These are phyloP conservation scores for Coemansia sp. DNA, from an alignment of 192 early-diverging fungal species.

Conservation along the genomic window DNA sequence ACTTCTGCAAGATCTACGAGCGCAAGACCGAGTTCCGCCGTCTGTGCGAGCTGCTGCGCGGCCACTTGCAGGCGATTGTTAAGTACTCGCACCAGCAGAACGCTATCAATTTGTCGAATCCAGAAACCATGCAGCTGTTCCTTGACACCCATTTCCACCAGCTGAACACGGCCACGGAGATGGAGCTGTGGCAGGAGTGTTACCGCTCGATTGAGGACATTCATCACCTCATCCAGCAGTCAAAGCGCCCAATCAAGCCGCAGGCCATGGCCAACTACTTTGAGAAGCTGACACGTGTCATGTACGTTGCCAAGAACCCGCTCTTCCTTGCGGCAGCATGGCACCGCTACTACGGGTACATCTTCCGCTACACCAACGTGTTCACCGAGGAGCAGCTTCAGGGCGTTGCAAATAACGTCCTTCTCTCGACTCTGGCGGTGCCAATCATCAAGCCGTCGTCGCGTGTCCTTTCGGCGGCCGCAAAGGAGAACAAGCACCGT, in stretches of 20 bases:
- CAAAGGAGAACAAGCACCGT: slow-evolving; percentile 78
- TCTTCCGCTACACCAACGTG: slow-evolving; percentile 76
- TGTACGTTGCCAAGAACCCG: slow-evolving; percentile 95
- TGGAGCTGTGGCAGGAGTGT: slow-evolving; percentile 99
- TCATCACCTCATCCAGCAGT: slow-evolving; percentile 85
- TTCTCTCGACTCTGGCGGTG: slow-evolving; percentile 93
- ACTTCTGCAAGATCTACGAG: slow-evolving; percentile 91
- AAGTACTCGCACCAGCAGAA: slow-evolving; percentile 90
- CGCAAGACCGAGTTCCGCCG: slow-evolving; percentile 99
- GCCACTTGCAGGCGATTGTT: slow-evolving; percentile 85
- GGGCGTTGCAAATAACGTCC: slow-evolving; percentile 86
- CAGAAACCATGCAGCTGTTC: slow-evolving; percentile 95
- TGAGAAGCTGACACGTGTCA: slow-evolving; percentile 95
- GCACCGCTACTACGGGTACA: slow-evolving; percentile 86
- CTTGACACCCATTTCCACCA: slow-evolving; percentile 95
- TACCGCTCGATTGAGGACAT: slow-evolving; percentile 98
- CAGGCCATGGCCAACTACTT: slow-evolving; percentile 98
- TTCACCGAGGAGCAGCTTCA: slow-evolving; percentile 84
- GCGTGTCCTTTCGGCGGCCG: slow-evolving; percentile 67
- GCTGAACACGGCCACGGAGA: slow-evolving; percentile 90
- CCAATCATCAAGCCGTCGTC: slow-evolving; percentile 91
- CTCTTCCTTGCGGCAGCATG: slow-evolving; percentile 97
- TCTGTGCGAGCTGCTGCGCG: slow-evolving; percentile 94
- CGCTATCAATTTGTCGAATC: slow-evolving; percentile 92
- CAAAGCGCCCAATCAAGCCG: slow-evolving; percentile 90